These are phyloP conservation scores for Penicillium palitans DNA, from an alignment of 2,329 filamentous ascomycete species.

Conservation along the genomic window DNA sequence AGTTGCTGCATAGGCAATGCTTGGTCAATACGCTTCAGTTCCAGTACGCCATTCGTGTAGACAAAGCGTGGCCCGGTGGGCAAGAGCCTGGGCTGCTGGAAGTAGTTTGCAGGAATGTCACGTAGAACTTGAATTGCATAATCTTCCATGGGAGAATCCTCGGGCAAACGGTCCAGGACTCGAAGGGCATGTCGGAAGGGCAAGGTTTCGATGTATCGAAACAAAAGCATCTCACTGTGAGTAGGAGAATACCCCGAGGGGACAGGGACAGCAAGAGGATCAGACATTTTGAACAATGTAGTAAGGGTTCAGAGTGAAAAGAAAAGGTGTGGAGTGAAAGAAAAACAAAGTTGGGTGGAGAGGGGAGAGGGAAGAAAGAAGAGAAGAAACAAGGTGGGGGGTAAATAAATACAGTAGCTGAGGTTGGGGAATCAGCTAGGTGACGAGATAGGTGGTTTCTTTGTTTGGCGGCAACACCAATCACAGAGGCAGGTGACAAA, in stretches of 20 bases:
- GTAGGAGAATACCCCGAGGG: neutral
- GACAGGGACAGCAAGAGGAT: neutral
- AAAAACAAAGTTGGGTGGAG: neutral
- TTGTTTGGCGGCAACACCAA: conserved; percentile 3
- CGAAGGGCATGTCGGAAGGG: neutral
- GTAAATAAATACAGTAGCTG: neutral
- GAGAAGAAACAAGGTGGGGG: neutral
- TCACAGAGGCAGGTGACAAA: neutral
- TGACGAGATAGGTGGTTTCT: neutral
- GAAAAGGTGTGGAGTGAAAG: neutral
- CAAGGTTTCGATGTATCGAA: conserved; percentile 1
- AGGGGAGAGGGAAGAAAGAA: neutral
- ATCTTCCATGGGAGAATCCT: neutral
- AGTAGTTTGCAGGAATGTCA: neutral
- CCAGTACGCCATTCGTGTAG: neutral
- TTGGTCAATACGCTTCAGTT: neutral
- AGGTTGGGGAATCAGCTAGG: neutral
- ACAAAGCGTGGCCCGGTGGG: neutral
- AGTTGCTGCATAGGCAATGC: neutral
- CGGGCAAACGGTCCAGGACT: neutral
- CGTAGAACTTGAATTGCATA: neutral
- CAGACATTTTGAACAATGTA: neutral
- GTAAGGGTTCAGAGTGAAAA: neutral
- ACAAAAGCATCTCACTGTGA: neutral
- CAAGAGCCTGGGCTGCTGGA: neutral